Base-by-base conservation (phyloP, 2,329 filamentous ascomycete genomes). In the Nemania bipapillata region DNA sequence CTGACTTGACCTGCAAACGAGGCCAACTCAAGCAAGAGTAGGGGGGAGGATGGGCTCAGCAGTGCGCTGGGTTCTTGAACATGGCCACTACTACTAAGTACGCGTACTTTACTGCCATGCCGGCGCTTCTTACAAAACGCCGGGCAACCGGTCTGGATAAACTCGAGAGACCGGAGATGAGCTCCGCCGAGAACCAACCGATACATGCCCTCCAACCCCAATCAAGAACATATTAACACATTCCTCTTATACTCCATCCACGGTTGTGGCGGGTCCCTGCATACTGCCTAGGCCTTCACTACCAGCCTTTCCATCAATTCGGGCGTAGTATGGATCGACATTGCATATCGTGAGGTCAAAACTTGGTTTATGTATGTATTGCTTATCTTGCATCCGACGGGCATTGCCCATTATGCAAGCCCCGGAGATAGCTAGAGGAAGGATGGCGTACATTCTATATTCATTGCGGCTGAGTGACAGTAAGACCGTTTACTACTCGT, bases 81-180 rank as follows among this genome's bases (percentile, higher is more conserved):
- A 65, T 55, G 28, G 20, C 61, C 60, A 59, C 65, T 68, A 55
- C 58, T 68, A 68, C 24, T n/a, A n/a, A n/a, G n/a, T n/a, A n/a
- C n/a, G n/a, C n/a, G n/a, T n/a, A n/a, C n/a, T n/a, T 61, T 64
- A 65, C 24, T 61, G 60, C n/a, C 24, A 57, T 49, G 56, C 20
- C 56, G 50, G 60, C 52, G 42, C 58, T 37, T 54, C 32, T 52
- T 59, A 37, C 17, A 30, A 24, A 9, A 54, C 37, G 28, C 35
- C 30, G 28, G 47, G 40, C 47, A 64, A 64, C 56, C 49, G 65
- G 56, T 58, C 68, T 73, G 73, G 72, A 70, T 74, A 75, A 76
- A 77, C 73, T 72, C 66, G 58, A 69, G 63, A 61, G 59, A 47
- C 61, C 75, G 75, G 75, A 75, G 68, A 61, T 61, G 68, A 61